A percentile compares a stretch with the other conserved stretches of the same genome.
phyloP scores from a whole-genome alignment of 2,329 filamentous ascomycete species.

The Ceratocystiopsis minuta region DNA sequence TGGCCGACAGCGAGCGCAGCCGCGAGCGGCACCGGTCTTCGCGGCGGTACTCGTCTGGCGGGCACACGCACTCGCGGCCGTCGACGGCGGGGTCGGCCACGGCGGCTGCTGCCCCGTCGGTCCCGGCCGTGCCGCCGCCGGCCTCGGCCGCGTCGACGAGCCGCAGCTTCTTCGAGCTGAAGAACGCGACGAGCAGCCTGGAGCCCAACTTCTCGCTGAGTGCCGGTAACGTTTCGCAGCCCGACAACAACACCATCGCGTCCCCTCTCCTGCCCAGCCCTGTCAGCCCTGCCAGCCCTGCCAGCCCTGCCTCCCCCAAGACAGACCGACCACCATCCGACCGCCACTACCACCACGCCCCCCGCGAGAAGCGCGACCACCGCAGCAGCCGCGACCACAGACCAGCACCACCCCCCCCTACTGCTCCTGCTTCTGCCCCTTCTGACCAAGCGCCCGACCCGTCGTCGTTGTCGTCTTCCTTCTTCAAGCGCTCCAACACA shows the following conservation, averaged over 20 bases:
- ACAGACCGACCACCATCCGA: too few species aligned
- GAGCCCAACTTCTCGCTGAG: constrained; percentile 17
- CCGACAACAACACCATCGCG: too few species aligned
- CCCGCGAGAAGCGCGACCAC: too few species aligned
- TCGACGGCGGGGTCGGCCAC: constrained; percentile 4
- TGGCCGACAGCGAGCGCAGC: neutral
- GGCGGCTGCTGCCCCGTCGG: neutral
- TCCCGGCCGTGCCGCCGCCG: constrained; percentile 1
- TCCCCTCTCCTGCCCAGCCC: too few species aligned
- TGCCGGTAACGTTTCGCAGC: constrained; percentile 13
- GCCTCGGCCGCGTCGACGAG: constrained; percentile 6
- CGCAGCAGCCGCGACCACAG: too few species aligned
- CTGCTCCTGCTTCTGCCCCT: constrained; percentile 12
- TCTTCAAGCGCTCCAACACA: constrained; percentile 9
- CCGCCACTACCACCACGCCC: too few species aligned
- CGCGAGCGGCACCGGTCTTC: constrained; percentile 1
- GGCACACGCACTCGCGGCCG: constrained; percentile 7
- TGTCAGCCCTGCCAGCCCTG: too few species aligned
- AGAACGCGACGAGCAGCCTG: constrained; percentile 13
- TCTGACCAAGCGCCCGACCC: too few species aligned
- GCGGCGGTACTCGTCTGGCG: constrained; percentile 8
- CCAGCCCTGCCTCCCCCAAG: too few species aligned
- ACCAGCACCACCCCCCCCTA: constrained; percentile 42
- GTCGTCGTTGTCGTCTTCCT: too few species aligned
- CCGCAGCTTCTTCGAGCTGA: constrained; percentile 15